These are phyloP conservation scores for Phialophora verrucosa DNA, from an alignment of 2,329 filamentous ascomycete genomes.

Conservation along the genomic window DNA sequence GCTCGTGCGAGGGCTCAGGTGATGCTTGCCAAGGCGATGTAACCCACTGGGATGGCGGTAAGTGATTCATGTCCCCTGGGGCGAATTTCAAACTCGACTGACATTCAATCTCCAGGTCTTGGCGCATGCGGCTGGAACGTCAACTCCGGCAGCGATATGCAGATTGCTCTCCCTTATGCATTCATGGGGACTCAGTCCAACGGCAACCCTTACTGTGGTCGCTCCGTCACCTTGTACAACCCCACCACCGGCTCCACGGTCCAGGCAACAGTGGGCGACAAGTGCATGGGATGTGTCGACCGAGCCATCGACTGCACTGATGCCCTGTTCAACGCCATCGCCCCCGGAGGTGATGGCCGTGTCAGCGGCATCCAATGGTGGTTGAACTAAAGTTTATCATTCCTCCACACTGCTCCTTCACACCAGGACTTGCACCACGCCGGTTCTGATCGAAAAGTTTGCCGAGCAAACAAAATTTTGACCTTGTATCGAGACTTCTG, in stretches of 20 bases:
- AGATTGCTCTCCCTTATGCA: slow-evolving; percentile 70
- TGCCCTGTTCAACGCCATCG: slow-evolving; percentile 47
- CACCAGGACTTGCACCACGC: background rate
- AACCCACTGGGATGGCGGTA: slow-evolving; percentile 74
- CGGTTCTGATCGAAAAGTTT: background rate
- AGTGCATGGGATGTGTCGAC: slow-evolving; percentile 71
- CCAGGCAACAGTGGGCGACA: slow-evolving; percentile 70
- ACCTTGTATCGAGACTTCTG: background rate
- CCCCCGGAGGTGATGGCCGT: slow-evolving; percentile 47
- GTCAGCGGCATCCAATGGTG: slow-evolving; percentile 51
- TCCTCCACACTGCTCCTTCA: background rate
- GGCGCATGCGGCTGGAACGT: slow-evolving; percentile 72
- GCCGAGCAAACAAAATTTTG: slow-evolving; percentile 8
- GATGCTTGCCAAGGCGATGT: slow-evolving; percentile 64
- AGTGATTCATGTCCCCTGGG: background rate
- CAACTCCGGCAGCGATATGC: slow-evolving; percentile 60
- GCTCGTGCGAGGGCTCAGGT: slow-evolving; percentile 43
- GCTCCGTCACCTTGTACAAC: slow-evolving; percentile 68
- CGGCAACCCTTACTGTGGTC: slow-evolving; percentile 72
- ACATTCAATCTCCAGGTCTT: slow-evolving; percentile 43
- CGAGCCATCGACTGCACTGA: slow-evolving; percentile 42
- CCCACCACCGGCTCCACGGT: slow-evolving; percentile 58
- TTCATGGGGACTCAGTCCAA: slow-evolving; percentile 71
- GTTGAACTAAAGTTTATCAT: slow-evolving; percentile 41
- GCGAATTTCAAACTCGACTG: background rate